Base-by-base conservation (phyloP, 352 stramenopile genomes). In the Thalassiosira exigua region DNA sequence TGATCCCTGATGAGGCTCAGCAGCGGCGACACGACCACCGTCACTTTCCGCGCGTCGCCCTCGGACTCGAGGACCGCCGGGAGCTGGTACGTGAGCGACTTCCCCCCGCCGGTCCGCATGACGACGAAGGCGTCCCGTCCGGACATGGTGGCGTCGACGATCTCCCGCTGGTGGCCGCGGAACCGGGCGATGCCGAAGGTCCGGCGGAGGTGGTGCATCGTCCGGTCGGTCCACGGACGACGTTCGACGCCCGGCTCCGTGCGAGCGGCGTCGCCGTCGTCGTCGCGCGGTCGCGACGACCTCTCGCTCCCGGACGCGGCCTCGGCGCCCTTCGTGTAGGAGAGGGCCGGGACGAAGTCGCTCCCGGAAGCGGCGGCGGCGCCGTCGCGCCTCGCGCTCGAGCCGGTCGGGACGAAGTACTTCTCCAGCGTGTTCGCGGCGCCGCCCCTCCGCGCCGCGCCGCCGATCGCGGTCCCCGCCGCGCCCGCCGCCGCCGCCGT, bases 1-100 rank as follows among this genome's bases (percentile, higher is more conserved):
- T 98, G 95, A 76, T 98, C 95, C 67, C 95, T 87, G 29, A 98
- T 98, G 12, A 98, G 89, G 21, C 94, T 97, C 26, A 98, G 66
- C 41, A 98, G 68, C 17, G 96, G 96, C 3, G 93, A 97, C 50
- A 98, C 90, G 0, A 98, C 95, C 1, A 98, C 79, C 1, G 94
- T 97, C 30, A 98, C 85, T 48, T 88, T 90, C 2, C 66, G 39
- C 41, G 52, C 4, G 12, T n/a, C 90, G 3, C 90, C 87, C 30
- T 84, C 53, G 42, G 81, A 89, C 66, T 95, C 83, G 2, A 94
- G 54, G 1, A 97, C 59, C 0, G 94, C 92, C 12, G 95, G 94
- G 0, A 98, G 73, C 74, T 98, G 86, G 68, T 97, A 98, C 42
- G 91, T 97, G 0, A 98, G 81, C 27, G 62, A 85, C 78, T 93